A percentile compares a stretch with the other conserved stretches of the same genome.
Conservation (phyloP, 208 protist species). For the Strigomonas galati region DNA sequence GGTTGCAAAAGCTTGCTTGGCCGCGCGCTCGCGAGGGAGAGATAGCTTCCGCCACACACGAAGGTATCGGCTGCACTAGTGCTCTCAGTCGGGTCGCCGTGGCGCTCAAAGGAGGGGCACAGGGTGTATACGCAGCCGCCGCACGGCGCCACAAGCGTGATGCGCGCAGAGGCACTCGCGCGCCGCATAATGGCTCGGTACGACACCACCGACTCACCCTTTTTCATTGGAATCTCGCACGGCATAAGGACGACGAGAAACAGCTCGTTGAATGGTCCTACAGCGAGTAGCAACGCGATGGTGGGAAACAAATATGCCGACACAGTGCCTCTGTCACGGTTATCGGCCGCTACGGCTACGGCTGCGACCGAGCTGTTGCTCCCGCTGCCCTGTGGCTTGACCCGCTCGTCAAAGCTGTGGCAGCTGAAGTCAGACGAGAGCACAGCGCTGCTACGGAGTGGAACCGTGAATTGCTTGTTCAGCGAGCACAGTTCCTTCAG, state of each 20-base stretch:
- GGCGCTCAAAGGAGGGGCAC: background rate
- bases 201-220: background rate
- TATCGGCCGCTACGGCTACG: too few species aligned
- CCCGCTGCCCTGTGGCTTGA: too few species aligned
- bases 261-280: background rate
- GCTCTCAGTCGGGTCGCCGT: too few species aligned
- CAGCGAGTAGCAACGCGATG: background rate
- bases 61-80: background rate
- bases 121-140: background rate
- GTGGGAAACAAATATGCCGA: too few species aligned
- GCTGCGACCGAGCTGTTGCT: too few species aligned
- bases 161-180: background rate
- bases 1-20: too few species aligned
- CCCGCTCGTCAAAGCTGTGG: too few species aligned
- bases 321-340: too few species aligned
- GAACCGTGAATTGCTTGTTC: background rate
- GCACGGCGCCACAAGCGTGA: background rate
- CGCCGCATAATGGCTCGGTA: background rate
- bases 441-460: background rate
- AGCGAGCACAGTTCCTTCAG: background rate
- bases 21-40: background rate
- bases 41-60: background rate
- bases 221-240: background rate
- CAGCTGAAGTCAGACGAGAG: background rate
- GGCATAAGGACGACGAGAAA: background rate